Evolutionary conservation across 345 rosid genomes (phyloP).

Genomic region (Salix koriyanagi): DNA sequence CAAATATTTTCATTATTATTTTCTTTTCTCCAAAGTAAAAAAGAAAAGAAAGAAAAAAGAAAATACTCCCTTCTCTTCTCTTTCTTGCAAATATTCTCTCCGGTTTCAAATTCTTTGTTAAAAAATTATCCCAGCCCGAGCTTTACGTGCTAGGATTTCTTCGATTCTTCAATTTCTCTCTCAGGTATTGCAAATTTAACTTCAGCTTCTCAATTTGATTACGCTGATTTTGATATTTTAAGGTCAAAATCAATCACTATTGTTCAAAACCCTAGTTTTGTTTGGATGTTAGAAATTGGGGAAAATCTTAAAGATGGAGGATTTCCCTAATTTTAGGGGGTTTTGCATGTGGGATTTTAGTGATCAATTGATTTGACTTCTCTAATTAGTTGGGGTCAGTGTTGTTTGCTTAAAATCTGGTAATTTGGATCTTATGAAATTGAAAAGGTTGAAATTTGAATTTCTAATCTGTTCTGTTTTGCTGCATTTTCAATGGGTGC

Average conservation of each 20-base stretch:
- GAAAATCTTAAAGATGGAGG: neutral
- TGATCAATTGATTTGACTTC: slow-evolving; percentile 7
- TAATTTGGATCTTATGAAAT: slow-evolving; percentile 4
- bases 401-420: slow-evolving; percentile 2
- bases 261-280: slow-evolving; percentile 42
- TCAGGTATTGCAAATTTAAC: slow-evolving; percentile 22
- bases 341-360: slow-evolving; percentile 4
- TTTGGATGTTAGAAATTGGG: slow-evolving; percentile 23
- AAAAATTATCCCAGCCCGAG: neutral
- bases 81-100: slow-evolving; percentile 24
- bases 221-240: slow-evolving; percentile 4
- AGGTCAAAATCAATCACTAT: slow-evolving; percentile 9
- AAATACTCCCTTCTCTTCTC: slow-evolving; percentile 23
- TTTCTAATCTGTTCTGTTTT: slow-evolving; percentile 1
- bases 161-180: neutral
- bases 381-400: slow-evolving; percentile 11
- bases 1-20: neutral
- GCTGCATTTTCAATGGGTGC: slow-evolving; percentile 6
- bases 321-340: neutral
- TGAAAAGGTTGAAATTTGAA: neutral
- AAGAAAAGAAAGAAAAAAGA: slow-evolving; percentile 7
- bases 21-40: neutral
- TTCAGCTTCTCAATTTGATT: slow-evolving; percentile 2
- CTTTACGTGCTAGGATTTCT: slow-evolving; percentile 6
- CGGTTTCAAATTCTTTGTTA: slow-evolving; percentile 30